These are phyloP conservation scores for Spongispora temasekensis DNA, from an alignment of 1,284 basidiomycete species.

Conservation along the genomic window DNA sequence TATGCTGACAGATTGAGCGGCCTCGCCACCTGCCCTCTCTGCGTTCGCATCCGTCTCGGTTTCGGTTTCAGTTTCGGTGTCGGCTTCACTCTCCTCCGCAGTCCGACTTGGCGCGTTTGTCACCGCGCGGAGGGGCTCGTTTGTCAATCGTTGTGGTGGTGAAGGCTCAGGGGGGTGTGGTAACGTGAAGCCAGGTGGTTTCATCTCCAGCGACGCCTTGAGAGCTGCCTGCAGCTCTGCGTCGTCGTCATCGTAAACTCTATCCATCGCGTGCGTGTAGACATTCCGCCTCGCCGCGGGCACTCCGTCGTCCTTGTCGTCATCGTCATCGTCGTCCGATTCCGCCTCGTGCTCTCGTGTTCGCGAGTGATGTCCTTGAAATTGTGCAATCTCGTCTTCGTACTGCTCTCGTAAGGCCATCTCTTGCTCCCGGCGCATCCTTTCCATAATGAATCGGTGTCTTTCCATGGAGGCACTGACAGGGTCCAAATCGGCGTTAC, in stretches of 20 bases:
- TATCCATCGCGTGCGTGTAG: slow-evolving; percentile 12
- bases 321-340: slow-evolving; percentile 53
- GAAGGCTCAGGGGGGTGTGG: slow-evolving; percentile 37
- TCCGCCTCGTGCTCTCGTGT: slow-evolving; percentile 34
- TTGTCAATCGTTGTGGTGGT: slow-evolving; percentile 19
- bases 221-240: slow-evolving; percentile 84
- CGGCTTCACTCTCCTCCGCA: slow-evolving; percentile 15
- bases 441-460: slow-evolving; percentile 60
- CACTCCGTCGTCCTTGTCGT: slow-evolving; percentile 33
- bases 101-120: slow-evolving; percentile 12
- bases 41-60: slow-evolving; percentile 25
- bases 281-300: slow-evolving; percentile 4
- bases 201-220: slow-evolving; percentile 73
- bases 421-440: slow-evolving; percentile 70
- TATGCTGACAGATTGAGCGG: slow-evolving; percentile 35
- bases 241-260: slow-evolving; percentile 86
- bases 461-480: slow-evolving; percentile 68
- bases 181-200: slow-evolving; percentile 55
- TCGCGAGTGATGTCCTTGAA: slow-evolving; percentile 19
- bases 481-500: slow-evolving; percentile 50
- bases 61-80: slow-evolving; percentile 21
- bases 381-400: slow-evolving; percentile 43
- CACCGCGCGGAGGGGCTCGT: slow-evolving; percentile 14
- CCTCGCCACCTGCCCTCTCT: slow-evolving; percentile 20
- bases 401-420: slow-evolving; percentile 62